A percentile compares a stretch with the other conserved stretches of the same genome.
phyloP scores from a whole-genome alignment of 2,329 filamentous ascomycete species.

The Colletotrichum incanum region DNA sequence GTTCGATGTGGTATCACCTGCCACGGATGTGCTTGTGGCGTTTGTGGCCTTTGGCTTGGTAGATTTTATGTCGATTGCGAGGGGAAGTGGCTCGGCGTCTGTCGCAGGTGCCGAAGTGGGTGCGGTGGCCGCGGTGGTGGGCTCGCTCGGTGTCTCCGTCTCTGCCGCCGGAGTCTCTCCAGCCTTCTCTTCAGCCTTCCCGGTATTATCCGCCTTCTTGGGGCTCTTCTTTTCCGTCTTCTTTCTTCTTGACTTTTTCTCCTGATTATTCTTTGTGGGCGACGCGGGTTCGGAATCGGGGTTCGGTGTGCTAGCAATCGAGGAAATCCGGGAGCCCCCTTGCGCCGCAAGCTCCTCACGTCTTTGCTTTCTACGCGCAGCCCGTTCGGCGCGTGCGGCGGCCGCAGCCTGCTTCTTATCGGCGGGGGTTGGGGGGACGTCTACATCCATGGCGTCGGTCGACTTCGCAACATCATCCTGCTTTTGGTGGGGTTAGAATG shows the following conservation, averaged over 20 bases:
- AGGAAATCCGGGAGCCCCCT: slow-evolving; percentile 14
- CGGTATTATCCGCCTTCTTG: not conserved
- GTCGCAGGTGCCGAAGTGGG: slow-evolving; percentile 9
- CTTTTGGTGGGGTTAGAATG: slow-evolving; percentile 26
- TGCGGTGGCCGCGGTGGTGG: not conserved
- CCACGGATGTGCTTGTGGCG: slow-evolving; percentile 4
- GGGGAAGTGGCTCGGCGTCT: slow-evolving; percentile 22
- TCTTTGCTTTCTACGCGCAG: slow-evolving; percentile 36
- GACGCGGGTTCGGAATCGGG: slow-evolving; percentile 28
- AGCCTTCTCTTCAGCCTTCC: slow-evolving; percentile 7
- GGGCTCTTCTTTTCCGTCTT: slow-evolving; percentile 40
- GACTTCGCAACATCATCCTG: slow-evolving; percentile 12
- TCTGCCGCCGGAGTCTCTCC: slow-evolving; percentile 15
- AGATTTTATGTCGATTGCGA: slow-evolving; percentile 31
- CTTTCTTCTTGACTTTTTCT: slow-evolving; percentile 33
- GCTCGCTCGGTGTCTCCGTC: slow-evolving; percentile 21
- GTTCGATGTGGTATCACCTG: slow-evolving; percentile 27
- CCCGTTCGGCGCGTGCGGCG: slow-evolving; percentile 37
- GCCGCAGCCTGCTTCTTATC: slow-evolving; percentile 33
- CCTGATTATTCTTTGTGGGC: slow-evolving; percentile 37
- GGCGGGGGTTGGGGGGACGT: slow-evolving; percentile 28
- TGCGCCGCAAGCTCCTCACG: slow-evolving; percentile 28
- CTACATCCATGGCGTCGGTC: slow-evolving; percentile 37
- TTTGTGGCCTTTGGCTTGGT: slow-evolving; percentile 18
- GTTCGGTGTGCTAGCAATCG: slow-evolving; percentile 36